Evolutionary conservation across 768 basidiomycete genomes (phyloP).

Genomic region (Lactarius trivialis): DNA sequence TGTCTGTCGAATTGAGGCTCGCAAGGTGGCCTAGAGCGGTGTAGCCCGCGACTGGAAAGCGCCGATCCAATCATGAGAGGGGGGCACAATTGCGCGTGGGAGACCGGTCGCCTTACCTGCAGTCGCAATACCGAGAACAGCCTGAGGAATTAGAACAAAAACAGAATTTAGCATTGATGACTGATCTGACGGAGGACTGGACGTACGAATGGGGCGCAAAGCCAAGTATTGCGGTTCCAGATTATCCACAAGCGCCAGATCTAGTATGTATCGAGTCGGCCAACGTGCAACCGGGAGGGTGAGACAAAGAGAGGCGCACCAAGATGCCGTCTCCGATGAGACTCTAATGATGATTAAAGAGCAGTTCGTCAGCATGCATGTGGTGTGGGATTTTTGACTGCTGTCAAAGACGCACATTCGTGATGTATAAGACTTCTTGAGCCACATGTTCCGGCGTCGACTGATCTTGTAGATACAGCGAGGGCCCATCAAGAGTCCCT

Average conservation of each 20-base stretch:
- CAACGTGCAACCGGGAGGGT: background rate
- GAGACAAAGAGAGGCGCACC: background rate
- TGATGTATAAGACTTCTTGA: constrained; percentile 10
- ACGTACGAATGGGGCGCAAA: constrained; percentile 12
- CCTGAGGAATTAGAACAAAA: background rate
- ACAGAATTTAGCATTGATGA: background rate
- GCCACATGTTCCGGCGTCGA: constrained; percentile 7
- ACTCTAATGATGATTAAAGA: background rate
- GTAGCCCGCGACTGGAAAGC: constrained; percentile 4
- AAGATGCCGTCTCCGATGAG: constrained; percentile 18
- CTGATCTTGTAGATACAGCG: background rate
- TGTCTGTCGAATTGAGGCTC: background rate
- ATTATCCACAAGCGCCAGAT: constrained; percentile 21
- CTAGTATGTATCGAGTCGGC: background rate
- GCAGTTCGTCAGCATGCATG: background rate
- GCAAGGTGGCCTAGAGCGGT: background rate
- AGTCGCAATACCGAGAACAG: background rate
- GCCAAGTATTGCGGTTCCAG: constrained; percentile 11
- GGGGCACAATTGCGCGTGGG: no score
- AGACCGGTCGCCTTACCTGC: background rate
- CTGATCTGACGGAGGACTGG: background rate
- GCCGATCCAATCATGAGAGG: background rate
- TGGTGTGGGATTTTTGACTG: background rate
- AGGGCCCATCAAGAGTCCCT: background rate
- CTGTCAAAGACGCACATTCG: constrained; percentile 1